Base-by-base conservation (phyloP, 2,329 filamentous ascomycete genomes). In the Hortaea werneckii region DNA sequence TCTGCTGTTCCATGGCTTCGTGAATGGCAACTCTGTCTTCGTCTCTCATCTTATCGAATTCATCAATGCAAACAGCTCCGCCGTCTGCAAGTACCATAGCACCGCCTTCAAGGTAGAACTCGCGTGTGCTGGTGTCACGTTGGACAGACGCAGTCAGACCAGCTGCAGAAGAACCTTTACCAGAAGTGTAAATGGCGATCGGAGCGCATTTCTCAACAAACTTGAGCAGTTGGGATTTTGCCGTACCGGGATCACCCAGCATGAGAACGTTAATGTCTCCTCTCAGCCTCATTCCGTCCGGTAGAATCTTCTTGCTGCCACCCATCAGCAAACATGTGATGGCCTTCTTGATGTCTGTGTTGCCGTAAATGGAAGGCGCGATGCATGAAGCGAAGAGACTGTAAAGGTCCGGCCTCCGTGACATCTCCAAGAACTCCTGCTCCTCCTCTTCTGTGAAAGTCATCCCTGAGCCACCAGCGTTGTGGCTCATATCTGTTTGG, bases 1-100 rank as follows among this genome's bases (percentile, higher is more conserved):
- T 98, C 67, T 98, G 92, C 70, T 98, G 92, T 65, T 98, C 92
- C 92, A 98, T 98, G 48, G 92, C 92, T 77, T 98, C 92, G 74
- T 98, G 92, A 55, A 98, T 98, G 1, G 92, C 92, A 5, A 96
- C 92, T 57, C 92, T 79, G 59, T 98, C 92, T 66, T 98, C 92
- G 63, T 98, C 92, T 51, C 92, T 79, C 92, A 98, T 98, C 74
- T 98, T 98, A 72, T 98, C 92, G 62, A 98, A 98, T 68, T 98
- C 92, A 62, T 98, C 92, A 57, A 98, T 98, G 67, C 92, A 96
- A 7, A 96, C 92, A 1, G 96, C 90, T 58, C 92, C 92, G 2
- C 89, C 89, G 55, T 98, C 92, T 4, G 92, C 92, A 12, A 98
- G 79, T 3, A 98, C 92, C 92, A 98, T 96, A 29, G 92, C 92